These are phyloP conservation scores for Suillus hirtellus DNA, from an alignment of 768 basidiomycete genomes.

Conservation along the genomic window DNA sequence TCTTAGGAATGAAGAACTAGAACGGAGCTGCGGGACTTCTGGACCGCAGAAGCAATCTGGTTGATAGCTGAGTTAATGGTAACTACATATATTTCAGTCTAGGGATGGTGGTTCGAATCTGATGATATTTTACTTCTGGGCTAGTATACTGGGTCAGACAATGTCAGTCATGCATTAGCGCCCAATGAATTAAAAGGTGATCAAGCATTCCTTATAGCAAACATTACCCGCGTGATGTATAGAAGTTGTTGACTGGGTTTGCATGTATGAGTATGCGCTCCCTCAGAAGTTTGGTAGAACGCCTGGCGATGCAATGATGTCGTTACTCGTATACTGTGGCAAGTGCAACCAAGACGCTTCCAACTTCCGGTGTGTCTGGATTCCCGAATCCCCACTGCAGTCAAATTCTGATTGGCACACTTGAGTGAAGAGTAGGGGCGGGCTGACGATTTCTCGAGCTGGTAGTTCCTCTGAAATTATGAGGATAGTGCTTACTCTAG, in stretches of 20 bases:
- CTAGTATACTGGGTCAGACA: background rate
- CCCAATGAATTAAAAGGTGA: background rate
- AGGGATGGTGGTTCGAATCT: background rate
- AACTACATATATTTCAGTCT: background rate
- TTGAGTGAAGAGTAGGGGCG: background rate
- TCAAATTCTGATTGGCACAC: background rate
- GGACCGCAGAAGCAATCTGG: conserved; percentile 8
- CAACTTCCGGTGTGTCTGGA: background rate
- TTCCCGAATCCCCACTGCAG: background rate
- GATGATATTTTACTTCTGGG: background rate
- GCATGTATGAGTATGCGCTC: background rate
- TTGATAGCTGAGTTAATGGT: background rate
- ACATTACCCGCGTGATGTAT: background rate
- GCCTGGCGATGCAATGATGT: background rate
- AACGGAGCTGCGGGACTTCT: conserved; percentile 67
- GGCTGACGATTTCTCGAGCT: background rate
- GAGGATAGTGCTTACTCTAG: background rate
- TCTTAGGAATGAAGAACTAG: conserved; percentile 62
- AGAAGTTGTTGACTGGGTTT: background rate
- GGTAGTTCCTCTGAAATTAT: background rate
- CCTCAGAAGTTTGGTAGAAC: background rate
- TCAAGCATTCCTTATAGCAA: background rate
- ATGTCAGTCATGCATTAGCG: background rate
- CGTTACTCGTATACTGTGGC: background rate
- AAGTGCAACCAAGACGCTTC: background rate